Conservation (phyloP, 768 basidiomycete species). For the Obba rivulosa region DNA sequence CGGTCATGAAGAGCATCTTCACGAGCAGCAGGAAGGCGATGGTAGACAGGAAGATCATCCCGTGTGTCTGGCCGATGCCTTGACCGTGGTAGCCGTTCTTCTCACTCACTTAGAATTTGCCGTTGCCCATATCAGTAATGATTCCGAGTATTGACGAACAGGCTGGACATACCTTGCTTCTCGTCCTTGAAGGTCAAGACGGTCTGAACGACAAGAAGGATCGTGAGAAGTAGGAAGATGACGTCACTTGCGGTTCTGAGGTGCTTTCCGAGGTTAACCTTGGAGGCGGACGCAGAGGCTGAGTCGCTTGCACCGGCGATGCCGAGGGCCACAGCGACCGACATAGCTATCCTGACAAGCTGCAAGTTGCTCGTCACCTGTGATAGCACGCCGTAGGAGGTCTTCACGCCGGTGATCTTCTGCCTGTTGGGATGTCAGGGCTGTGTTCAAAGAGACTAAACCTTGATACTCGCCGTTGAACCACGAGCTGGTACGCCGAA, state of each 20-base stretch:
- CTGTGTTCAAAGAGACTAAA: neutral
- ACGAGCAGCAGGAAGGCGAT: constrained; percentile 22
- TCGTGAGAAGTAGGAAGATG: constrained; percentile 13
- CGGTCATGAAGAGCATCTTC: constrained; percentile 27
- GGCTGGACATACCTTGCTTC: neutral
- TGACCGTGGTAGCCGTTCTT: neutral
- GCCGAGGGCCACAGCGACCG: constrained; percentile 11
- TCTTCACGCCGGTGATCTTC: neutral
- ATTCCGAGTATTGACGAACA: neutral
- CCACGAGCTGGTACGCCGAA: constrained; percentile 28
- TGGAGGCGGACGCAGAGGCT: neutral
- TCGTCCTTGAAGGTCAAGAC: constrained; percentile 13
- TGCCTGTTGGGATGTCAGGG: neutral
- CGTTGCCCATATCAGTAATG: neutral
- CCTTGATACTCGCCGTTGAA: constrained; percentile 24
- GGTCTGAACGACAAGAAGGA: constrained; percentile 7
- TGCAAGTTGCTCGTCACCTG: constrained; percentile 10
- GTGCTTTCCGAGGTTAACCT: neutral
- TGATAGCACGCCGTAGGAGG: neutral
- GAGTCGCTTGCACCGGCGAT: constrained; percentile 7
- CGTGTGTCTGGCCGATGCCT: constrained; percentile 15
- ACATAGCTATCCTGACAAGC: constrained; percentile 8
- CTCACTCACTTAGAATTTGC: neutral
- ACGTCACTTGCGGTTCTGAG: constrained; percentile 4
- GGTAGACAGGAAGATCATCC: constrained; percentile 18